Base-by-base conservation (phyloP, 2,329 filamentous ascomycete genomes). In the Bipolaris zeicola region DNA sequence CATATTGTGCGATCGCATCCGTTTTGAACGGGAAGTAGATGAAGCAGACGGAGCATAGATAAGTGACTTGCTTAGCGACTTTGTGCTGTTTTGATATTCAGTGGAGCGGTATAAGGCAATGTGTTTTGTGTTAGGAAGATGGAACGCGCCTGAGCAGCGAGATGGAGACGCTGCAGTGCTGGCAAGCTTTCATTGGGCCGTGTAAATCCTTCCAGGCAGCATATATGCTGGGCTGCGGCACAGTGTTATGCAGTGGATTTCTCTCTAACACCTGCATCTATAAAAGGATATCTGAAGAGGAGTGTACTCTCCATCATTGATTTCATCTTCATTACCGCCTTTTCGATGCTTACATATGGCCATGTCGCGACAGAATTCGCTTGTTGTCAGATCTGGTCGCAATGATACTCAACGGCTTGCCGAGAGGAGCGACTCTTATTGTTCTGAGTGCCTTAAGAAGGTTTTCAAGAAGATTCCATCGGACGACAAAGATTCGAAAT, bases 361-460 rank as follows among this genome's bases (percentile, higher is more conserved):
- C 28, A 50, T 50, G 48, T 50, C 26, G 26, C 16, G 13, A 34
- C 31, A 33, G 24, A 28, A 42, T 18, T 42, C 38, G 37, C 26
- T 34, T 34, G 14, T 50, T 22, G 13, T 34, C 16, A 22, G 11
- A 18, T 5, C 48, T 24, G 48, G 37, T 50, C 16, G 20, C 14
- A 33, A n/a, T 14, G 42, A 33, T 6, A 22, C 24, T 24, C 42
- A 18, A 20, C 3, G 4, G 4, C n/a, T 26, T n/a, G 5, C 26
- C 26, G 18, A 47, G 20, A 47, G 16, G 24, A 33, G n/a, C 26
- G 5, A 6, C 18, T 39, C 34, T 10, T 42, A 34, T 14, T 50
- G 48, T 22, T 34, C 38, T 4, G 48, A 50, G 14, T 50, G 48
- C 20, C 28, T 31, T 14, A 38, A 50, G 16, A 42, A 42, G 39